phyloP scores from a whole-genome alignment of 2,329 filamentous ascomycete species.

The Ceratocystiopsis minuta region DNA sequence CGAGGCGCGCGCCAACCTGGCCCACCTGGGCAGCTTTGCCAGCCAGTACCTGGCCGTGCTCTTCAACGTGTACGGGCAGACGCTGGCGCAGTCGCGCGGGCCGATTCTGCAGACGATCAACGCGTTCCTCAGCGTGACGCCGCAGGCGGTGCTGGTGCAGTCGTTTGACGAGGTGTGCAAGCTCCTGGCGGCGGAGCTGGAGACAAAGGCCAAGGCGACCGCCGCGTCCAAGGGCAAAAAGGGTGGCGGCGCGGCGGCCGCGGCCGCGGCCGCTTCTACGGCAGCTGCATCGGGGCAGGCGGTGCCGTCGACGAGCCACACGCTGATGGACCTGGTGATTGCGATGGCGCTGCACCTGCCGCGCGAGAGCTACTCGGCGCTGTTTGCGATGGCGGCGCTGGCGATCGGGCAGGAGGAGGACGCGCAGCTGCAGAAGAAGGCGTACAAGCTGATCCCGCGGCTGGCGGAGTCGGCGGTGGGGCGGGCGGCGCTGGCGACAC shows the following conservation, averaged over 20 bases:
- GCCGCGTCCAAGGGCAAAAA: slow-evolving; percentile 14
- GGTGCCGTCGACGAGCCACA: slow-evolving; percentile 85
- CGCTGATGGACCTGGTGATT: slow-evolving; percentile 89
- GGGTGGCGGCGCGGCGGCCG: slow-evolving; percentile 18
- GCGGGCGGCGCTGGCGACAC: slow-evolving; percentile 54
- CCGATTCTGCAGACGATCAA: slow-evolving; percentile 91
- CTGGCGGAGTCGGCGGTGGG: slow-evolving; percentile 68
- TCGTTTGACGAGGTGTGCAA: slow-evolving; percentile 77
- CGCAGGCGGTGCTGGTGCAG: slow-evolving; percentile 57
- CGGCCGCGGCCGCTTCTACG: neutral
- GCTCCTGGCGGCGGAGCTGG: slow-evolving; percentile 60
- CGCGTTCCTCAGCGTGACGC: slow-evolving; percentile 77
- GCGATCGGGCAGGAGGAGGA: slow-evolving; percentile 70
- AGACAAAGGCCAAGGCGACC: slow-evolving; percentile 20
- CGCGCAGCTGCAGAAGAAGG: slow-evolving; percentile 93
- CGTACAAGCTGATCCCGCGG: slow-evolving; percentile 91
- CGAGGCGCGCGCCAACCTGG: slow-evolving; percentile 60
- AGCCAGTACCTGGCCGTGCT: slow-evolving; percentile 85
- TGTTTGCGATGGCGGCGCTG: slow-evolving; percentile 74
- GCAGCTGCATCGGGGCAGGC: slow-evolving; percentile 19
- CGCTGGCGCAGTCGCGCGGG: slow-evolving; percentile 76
- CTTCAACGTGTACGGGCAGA: slow-evolving; percentile 99
- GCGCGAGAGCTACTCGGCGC: slow-evolving; percentile 60
- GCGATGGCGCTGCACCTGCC: slow-evolving; percentile 91
- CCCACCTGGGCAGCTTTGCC: slow-evolving; percentile 62